Conservation (phyloP, 75 land plant species). For the Pinus albicaulis region DNA sequence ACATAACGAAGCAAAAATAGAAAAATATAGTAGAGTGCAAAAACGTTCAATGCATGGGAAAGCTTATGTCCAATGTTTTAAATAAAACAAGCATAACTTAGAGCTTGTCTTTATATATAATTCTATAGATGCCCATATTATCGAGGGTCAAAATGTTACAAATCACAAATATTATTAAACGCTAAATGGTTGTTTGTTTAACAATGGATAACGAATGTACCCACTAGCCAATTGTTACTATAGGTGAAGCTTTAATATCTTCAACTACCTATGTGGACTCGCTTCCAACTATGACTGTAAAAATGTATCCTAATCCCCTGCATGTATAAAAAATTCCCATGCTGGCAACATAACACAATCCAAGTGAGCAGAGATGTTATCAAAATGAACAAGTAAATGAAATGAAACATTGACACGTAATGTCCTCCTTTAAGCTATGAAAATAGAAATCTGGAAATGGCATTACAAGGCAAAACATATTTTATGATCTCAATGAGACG, state of each 20-base stretch:
- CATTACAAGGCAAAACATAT: background rate
- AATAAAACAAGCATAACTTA: too few relatives aligned
- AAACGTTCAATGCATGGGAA: too few relatives aligned
- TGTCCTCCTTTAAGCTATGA: background rate
- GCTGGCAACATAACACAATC: background rate
- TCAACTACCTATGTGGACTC: background rate
- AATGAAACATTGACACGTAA: background rate
- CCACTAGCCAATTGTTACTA: background rate
- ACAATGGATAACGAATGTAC: background rate
- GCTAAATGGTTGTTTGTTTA: background rate
- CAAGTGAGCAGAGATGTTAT: background rate
- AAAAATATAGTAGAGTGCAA: too few relatives aligned
- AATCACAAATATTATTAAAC: background rate
- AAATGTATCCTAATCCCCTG: background rate
- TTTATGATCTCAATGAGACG: background rate
- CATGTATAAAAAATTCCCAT: background rate
- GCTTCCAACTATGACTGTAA: background rate
- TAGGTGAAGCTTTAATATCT: background rate
- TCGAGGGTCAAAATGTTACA: background rate
- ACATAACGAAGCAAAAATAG: too few relatives aligned
- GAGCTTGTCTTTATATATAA: too few relatives aligned
- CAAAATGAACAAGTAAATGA: background rate
- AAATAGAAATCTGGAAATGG: background rate
- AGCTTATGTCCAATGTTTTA: too few relatives aligned
- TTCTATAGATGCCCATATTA: background rate